A percentile compares a stretch with the other conserved stretches of the same genome.
Evolutionary conservation across 345 rosid genomes (phyloP).

Genomic region (Populus simonii): DNA sequence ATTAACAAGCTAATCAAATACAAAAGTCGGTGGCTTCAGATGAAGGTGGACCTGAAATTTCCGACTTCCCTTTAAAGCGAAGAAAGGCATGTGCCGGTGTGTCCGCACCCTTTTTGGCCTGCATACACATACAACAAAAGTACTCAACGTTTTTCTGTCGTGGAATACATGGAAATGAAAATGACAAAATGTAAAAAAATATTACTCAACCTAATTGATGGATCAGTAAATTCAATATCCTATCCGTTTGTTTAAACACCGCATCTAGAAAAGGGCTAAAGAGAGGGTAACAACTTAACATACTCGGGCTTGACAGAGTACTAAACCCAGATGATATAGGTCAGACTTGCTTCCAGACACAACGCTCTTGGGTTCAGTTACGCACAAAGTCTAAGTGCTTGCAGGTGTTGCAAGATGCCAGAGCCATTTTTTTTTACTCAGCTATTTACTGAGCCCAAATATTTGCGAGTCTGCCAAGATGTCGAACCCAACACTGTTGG

Average conservation of each 20-base stretch:
- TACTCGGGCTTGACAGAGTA: no score
- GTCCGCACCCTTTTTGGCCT: neutral
- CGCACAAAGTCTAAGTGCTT: rapidly evolving
- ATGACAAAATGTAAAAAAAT: neutral
- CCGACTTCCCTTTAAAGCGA: constrained; percentile 1
- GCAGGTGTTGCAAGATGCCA: no score
- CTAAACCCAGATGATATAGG: no score
- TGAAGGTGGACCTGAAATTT: neutral
- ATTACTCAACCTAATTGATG: neutral
- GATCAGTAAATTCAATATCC: no score
- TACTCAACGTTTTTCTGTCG: neutral
- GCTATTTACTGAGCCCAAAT: no score
- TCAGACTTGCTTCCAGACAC: rapidly evolving
- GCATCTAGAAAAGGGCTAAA: no score
- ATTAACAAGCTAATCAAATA: neutral
- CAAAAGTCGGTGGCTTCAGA: neutral
- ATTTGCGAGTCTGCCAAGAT: rapidly evolving
- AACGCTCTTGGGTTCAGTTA: rapidly evolving
- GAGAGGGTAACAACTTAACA: no score
- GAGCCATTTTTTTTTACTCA: no score
- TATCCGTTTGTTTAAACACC: no score
- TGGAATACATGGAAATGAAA: neutral
- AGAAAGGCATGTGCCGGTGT: neutral
- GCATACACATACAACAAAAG: neutral
- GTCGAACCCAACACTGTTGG: no score